phyloP scores from a whole-genome alignment of 2,329 filamentous ascomycete species.

The Cryphonectria carpinicola region DNA sequence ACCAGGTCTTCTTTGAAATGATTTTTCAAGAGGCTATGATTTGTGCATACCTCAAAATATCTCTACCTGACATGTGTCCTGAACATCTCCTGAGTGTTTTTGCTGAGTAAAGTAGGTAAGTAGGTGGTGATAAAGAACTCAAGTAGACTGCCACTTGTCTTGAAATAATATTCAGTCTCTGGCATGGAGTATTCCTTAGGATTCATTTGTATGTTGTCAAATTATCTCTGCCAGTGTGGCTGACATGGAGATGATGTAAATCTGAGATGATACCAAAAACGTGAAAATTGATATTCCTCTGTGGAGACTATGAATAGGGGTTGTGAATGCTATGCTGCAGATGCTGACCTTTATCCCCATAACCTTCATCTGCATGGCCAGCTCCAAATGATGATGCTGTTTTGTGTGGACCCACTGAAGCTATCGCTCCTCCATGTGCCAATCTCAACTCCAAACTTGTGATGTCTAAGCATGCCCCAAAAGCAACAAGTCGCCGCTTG shows the following conservation, averaged over 20 bases:
- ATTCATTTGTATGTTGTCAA: too few relatives aligned
- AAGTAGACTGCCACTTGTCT: too few relatives aligned
- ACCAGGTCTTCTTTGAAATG: neutral
- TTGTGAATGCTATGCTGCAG: neutral
- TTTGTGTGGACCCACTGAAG: neutral
- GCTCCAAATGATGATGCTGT: neutral
- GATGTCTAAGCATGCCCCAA: neutral
- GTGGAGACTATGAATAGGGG: neutral
- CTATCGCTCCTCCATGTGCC: too few relatives aligned
- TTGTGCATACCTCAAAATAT: neutral
- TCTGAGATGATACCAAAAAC: neutral
- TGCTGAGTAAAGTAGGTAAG: too few relatives aligned
- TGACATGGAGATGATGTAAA: neutral
- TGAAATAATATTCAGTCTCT: too few relatives aligned
- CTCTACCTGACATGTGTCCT: neutral
- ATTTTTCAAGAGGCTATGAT: neutral
- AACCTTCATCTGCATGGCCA: neutral
- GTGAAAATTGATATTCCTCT: neutral
- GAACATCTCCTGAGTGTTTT: too few relatives aligned
- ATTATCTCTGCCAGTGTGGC: neutral
- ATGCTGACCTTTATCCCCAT: neutral
- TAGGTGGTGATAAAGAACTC: too few relatives aligned
- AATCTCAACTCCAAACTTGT: too few relatives aligned
- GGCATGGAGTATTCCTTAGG: too few relatives aligned
- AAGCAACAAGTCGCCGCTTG: neutral